Evolutionary conservation across 768 basidiomycete genomes (phyloP), one percentile per base, ranked within the genome.

Genomic region (Lepiota brunneoincarnata): DNA sequence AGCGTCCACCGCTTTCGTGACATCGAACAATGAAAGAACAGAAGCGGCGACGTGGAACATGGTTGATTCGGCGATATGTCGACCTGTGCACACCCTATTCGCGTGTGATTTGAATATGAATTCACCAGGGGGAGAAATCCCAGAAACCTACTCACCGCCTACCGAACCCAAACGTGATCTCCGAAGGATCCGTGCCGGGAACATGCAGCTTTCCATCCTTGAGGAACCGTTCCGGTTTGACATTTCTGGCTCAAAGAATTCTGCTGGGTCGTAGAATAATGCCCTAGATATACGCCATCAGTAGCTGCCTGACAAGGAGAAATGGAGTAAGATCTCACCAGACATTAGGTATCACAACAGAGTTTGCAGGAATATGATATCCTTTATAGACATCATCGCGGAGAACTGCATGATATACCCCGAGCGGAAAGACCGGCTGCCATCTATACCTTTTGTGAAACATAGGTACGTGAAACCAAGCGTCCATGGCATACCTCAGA

Each of bases 121-220:
- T 11, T 12, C 10, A 23, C 18, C 24, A 50, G 53, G 53, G 28
- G 41, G 47, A 36, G 20, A 40, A n/a, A 14, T 31, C 41, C 34
- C 26, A 49, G 15, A 1, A 4, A 4, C 3, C 15, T 3, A 14
- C 68, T 65, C 51, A 79, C 78, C 79, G 68, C 49, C 81, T 70
- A 28, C 82, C 81, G 64, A 83, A 84, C 6, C 81, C 81, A 60
- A 82, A 83, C 14, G 79, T 71, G 36, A 79, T 60, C 36, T 75
- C 74, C 35, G 72, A 67, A 31, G 81, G 79, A 62, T 82, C 75
- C 14, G 69, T 54, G 24, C 56, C 59, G 4, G 51, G 34, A 17
- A 51, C 51, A 42, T 63, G 69, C 20, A 74, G 65, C 31, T 64
- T 57, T n/a, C 66, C 61, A 45, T 72, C 67, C 14, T 74, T 68